Base-by-base conservation (phyloP, 139 green algal species). In the Protoeuglena noctilucae region DNA sequence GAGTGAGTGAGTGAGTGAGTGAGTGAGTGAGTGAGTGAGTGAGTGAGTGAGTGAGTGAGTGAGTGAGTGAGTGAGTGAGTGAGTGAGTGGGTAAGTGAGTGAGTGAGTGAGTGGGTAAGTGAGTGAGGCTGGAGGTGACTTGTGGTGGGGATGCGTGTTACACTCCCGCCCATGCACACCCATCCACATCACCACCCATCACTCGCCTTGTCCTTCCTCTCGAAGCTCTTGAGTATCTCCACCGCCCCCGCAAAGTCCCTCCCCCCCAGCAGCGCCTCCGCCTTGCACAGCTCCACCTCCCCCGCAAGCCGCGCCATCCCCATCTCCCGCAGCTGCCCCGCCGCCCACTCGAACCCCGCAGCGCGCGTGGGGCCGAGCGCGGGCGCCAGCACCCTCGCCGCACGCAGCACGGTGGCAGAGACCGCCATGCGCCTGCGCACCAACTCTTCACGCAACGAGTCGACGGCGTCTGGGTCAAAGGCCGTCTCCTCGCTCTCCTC, bases 211-310 rank as follows among this genome's bases (percentile, higher is more conserved):
- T 84, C 73, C 56, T 81, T 82, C 40, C 73, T 78, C 67, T 90
- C 81, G 69, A 93, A 93, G n/a, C 9, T 19, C 68, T 87, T 88
- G 58, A 87, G 83, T 17, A 84, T 65, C 2, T 28, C 51, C 3
- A 86, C 62, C 1, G 81, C 83, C 22, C 63, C 57, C 26, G 75
- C 67, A 54, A 88, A 83, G 34, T 85, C 64, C 56, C 76, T 71
- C 21, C 66, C 52, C 29, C 59, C 47, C 59, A 93, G 65, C 66
- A 79, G 77, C 19, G 63, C 63, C 19, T 62, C 66, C 14, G 83
- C 81, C 61, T 85, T 83, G 49, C 73, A 71, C 51, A 93, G 79
- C 57, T 79, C 66, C 31, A 88, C 68, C 66, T 82, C 72, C 47
- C 72, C 79, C 24, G 69, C 76, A 47, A 74, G 51, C 18, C 62